A percentile compares a stretch with the other conserved stretches of the same genome.
These are phyloP conservation scores for Hamamelis virginiana DNA, from an alignment of 164 flowering plant species.

Conservation along the genomic window DNA sequence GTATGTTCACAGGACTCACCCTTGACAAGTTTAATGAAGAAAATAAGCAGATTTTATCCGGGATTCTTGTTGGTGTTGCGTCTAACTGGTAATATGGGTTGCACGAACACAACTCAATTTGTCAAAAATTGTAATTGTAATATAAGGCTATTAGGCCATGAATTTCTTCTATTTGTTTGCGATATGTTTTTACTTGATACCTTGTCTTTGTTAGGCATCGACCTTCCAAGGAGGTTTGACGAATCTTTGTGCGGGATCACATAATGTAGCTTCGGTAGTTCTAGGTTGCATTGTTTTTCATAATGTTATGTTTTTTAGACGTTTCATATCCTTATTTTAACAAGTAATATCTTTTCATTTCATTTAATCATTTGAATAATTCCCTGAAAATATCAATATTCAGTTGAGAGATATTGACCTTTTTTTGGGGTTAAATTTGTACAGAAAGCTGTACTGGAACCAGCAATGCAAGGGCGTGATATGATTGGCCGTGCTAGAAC, in stretches of 20 bases:
- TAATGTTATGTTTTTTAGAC: neutral
- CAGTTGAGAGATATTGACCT: neutral
- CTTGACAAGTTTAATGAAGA: too few relatives aligned
- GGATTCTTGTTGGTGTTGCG: too few relatives aligned
- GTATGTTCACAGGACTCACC: too few relatives aligned
- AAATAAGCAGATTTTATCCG: too few relatives aligned
- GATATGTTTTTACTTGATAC: too few relatives aligned
- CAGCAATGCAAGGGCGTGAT: slow-evolving; percentile 97
- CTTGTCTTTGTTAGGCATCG: neutral
- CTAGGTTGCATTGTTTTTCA: too few relatives aligned
- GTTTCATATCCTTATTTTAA: neutral
- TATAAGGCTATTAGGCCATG: too few relatives aligned
- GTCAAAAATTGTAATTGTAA: too few relatives aligned
- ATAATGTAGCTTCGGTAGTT: neutral
- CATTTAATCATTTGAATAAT: neutral
- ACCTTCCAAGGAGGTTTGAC: neutral
- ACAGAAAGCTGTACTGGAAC: slow-evolving; percentile 91
- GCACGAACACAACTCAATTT: too few relatives aligned
- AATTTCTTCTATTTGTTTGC: too few relatives aligned
- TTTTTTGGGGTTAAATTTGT: slow-evolving; percentile 1
- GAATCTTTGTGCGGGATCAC: neutral
- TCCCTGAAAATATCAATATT: neutral
- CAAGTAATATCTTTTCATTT: neutral
- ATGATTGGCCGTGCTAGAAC: slow-evolving; percentile 93
- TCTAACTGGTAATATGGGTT: too few relatives aligned